Base-by-base conservation (phyloP, 371 early-diverging fungal genomes). In the Apophysomyces ossiformis region DNA sequence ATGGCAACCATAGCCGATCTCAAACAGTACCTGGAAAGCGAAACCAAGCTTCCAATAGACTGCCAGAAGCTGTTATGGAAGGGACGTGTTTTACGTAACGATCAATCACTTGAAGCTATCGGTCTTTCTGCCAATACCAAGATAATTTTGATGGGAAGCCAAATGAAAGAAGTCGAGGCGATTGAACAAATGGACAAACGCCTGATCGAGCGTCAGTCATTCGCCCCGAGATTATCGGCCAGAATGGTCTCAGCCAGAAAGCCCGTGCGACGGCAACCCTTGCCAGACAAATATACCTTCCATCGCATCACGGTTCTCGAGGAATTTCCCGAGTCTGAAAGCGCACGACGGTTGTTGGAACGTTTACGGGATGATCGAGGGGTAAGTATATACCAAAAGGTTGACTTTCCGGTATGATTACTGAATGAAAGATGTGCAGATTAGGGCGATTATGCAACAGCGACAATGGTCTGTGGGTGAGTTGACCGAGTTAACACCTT, bases 401-500 rank as follows among this genome's bases (percentile, higher is more conserved):
- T 47, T n/a, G 16, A 3, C 36, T 21, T n/a, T 47, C 12, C 13
- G 13, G 11, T 61, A n/a, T 54, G 15, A 7, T 54, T 37, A 16
- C 6, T 32, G 37, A n/a, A 16, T 16, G 16, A 15, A 8, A 43
- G 54, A 36, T 37, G 7, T 38, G 2, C 56, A 57, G 78, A 85
- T 96, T 45, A 69, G 78, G 45, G 86, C 73, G 4, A 89, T 96
- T 47, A 95, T 96, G 96, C 65, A 78, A 37, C 71, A 85, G 56
- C 79, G 90, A 61, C 69, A 81, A 69, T 96, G 94, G 91, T 73
- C 75, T n/a, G 95, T 96, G 0, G 90, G 91, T 0, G 79, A 77
- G 21, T 67, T 96, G 68, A 91, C 80, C 0, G 96, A 96, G 70
- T 74, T 96, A 60, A 92, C 93, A 37, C 95, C 97, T 0, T 76